These are phyloP conservation scores for Alternaria sp. DNA, from an alignment of 2,329 filamentous ascomycete species.

Conservation along the genomic window DNA sequence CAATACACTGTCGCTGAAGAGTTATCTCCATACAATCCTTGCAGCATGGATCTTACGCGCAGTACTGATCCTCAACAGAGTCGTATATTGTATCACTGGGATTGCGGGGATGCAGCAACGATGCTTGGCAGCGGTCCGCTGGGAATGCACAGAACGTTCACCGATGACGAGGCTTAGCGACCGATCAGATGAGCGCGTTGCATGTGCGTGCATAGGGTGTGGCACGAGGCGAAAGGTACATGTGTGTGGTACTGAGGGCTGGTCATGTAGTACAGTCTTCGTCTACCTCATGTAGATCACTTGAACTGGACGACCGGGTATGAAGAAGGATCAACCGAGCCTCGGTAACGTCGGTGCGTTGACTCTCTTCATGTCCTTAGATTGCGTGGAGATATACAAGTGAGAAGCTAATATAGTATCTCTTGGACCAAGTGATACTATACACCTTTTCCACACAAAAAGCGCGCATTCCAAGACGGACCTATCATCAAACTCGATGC, in stretches of 20 bases:
- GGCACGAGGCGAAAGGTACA: not conserved
- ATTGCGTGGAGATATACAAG: not conserved
- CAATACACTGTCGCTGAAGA: not conserved
- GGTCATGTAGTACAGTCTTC: not conserved
- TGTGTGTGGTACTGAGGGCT: not conserved
- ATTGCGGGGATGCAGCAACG: slow-evolving; percentile 13
- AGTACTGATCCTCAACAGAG: slow-evolving; percentile 11
- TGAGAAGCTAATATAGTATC: not conserved
- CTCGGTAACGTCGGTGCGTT: not conserved
- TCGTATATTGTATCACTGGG: slow-evolving; percentile 5
- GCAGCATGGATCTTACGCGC: slow-evolving; percentile 7
- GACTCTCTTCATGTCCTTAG: not conserved
- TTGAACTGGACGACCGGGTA: not conserved
- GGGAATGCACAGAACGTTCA: slow-evolving; percentile 19
- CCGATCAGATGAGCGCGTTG: slow-evolving; percentile 8
- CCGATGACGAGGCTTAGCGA: slow-evolving; percentile 17
- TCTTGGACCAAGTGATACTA: not conserved
- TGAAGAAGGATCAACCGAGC: not conserved
- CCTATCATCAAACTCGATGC: not conserved
- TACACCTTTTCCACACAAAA: not conserved
- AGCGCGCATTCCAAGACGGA: not conserved
- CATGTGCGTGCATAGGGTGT: slow-evolving; percentile 4
- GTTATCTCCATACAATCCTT: slow-evolving; percentile 8
- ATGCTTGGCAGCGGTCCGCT: slow-evolving; percentile 21
- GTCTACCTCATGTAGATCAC: not conserved